A percentile compares a stretch with the other conserved stretches of the same genome.
Conservation (phyloP, 2,329 filamentous ascomycete species). For the Periconia digitata region DNA sequence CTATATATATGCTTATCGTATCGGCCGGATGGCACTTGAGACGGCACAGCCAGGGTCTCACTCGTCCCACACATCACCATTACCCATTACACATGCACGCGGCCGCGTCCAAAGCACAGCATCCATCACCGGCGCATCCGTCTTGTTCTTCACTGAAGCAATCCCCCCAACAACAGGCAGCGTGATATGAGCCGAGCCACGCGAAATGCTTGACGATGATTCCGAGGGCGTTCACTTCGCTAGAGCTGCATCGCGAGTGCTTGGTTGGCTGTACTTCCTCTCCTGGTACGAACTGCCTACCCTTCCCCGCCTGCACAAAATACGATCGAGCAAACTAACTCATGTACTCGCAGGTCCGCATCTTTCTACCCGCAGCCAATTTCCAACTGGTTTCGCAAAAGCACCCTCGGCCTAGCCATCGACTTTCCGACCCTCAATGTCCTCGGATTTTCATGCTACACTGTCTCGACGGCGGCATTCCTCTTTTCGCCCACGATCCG, state of each 20-base stretch:
- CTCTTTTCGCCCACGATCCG: constrained; percentile 78
- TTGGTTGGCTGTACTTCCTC: constrained; percentile 43
- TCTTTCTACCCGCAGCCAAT: constrained; percentile 93
- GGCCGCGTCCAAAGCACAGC: background rate
- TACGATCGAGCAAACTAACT: background rate
- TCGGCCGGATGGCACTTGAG: background rate
- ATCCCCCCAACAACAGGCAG: background rate
- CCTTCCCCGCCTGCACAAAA: background rate
- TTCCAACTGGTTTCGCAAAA: constrained; percentile 73
- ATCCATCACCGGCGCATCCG: background rate
- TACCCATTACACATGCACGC: background rate
- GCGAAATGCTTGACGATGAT: background rate
- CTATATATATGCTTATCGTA: background rate
- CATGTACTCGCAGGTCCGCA: constrained; percentile 63
- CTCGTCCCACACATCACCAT: background rate
- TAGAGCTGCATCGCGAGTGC: constrained; percentile 33
- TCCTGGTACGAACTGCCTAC: constrained; percentile 26
- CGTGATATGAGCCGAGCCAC: constrained; percentile 18
- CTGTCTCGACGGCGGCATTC: constrained; percentile 72
- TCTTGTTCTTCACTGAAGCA: background rate
- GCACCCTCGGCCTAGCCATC: constrained; percentile 80
- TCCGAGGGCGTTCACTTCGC: constrained; percentile 31
- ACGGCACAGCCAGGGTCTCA: background rate
- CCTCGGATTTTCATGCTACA: constrained; percentile 73
- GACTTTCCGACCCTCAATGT: constrained; percentile 82